A percentile compares a stretch with the other conserved stretches of the same genome.
These are phyloP conservation scores for Zygosaccharomyces siamensis DNA, from an alignment of 805 yeast species.

Conservation along the genomic window DNA sequence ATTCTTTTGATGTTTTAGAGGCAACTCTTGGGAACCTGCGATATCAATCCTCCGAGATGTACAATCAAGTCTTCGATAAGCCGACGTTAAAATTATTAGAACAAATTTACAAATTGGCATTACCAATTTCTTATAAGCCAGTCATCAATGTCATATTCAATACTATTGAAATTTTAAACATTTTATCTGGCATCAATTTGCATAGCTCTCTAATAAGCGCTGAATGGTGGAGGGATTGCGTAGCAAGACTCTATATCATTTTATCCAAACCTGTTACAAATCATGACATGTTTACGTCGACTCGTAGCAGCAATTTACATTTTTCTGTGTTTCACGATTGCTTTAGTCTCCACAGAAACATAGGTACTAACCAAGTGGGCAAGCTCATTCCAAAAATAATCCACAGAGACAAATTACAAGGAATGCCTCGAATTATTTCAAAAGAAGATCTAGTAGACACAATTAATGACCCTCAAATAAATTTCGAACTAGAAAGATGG, in stretches of 20 bases:
- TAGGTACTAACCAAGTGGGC: slow-evolving; percentile 27
- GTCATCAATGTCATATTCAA: slow-evolving; percentile 50
- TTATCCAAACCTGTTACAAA: slow-evolving; percentile 20
- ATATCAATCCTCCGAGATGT: slow-evolving; percentile 14
- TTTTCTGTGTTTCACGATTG: slow-evolving; percentile 18
- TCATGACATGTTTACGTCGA: slow-evolving; percentile 8
- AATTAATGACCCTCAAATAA: slow-evolving; percentile 2
- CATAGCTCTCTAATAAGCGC: slow-evolving; percentile 4
- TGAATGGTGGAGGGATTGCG: slow-evolving; percentile 30
- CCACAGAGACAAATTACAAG: slow-evolving; percentile 18
- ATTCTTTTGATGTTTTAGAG: slow-evolving; percentile 55
- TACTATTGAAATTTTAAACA: slow-evolving; percentile 48
- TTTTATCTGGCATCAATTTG: slow-evolving; percentile 34
- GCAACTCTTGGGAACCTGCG: slow-evolving; percentile 33
- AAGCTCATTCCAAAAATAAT: slow-evolving; percentile 22
- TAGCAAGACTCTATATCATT: slow-evolving; percentile 22
- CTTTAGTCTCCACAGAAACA: slow-evolving; percentile 27
- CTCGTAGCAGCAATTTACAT: slow-evolving; percentile 5
- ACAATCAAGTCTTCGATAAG: slow-evolving; percentile 21
- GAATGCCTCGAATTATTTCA: slow-evolving; percentile 26
- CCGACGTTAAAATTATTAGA: slow-evolving; percentile 28
- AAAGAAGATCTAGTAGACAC: slow-evolving; percentile 21
- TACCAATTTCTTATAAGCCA: slow-evolving; percentile 45
- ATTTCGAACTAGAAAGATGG: slow-evolving; percentile 25
- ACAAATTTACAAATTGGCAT: slow-evolving; percentile 34